Percentiles rank a stretch among this genome's conserved stretches.
Conservation (phyloP, 345 rosid genomes). For the Lepidium didymum region DNA sequence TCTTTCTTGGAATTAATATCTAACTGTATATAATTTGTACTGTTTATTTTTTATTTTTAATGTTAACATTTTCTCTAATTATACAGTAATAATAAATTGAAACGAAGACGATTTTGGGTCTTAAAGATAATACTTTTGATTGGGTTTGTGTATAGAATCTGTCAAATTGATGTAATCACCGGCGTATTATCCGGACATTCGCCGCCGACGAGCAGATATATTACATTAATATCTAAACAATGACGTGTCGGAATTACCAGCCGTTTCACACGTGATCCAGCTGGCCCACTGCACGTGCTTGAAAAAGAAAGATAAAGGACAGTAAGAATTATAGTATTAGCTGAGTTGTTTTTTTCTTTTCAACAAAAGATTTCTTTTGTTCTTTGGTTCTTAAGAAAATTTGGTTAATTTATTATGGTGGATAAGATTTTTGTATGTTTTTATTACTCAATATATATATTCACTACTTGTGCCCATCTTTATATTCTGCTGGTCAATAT, state of each 20-base stretch:
- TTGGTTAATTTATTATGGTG: too few relatives aligned
- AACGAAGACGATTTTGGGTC: background rate
- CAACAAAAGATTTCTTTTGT: background rate
- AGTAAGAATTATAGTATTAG: background rate
- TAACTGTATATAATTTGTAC: background rate
- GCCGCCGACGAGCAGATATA: conserved; percentile 4
- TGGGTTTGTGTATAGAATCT: background rate
- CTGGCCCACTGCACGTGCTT: conserved; percentile 16
- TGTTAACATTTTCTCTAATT: background rate
- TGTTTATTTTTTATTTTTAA: background rate
- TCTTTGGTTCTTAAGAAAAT: background rate
- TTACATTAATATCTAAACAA: background rate
- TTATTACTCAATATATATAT: too few relatives aligned
- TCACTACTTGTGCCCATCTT: too few relatives aligned
- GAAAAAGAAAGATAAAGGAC: background rate
- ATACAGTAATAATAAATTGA: background rate
- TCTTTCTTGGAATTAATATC: background rate
- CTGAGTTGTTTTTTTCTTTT: too few relatives aligned
- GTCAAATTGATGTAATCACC: conserved; percentile 6
- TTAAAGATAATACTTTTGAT: background rate
- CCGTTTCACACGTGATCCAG: conserved; percentile 13
- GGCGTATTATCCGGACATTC: conserved; percentile 20
- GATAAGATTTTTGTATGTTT: too few relatives aligned
- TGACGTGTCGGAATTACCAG: conserved; percentile 5
- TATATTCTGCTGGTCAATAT: too few relatives aligned